phyloP scores from a whole-genome alignment of 2,329 filamentous ascomycete genomes.

The Coniella vitis region DNA sequence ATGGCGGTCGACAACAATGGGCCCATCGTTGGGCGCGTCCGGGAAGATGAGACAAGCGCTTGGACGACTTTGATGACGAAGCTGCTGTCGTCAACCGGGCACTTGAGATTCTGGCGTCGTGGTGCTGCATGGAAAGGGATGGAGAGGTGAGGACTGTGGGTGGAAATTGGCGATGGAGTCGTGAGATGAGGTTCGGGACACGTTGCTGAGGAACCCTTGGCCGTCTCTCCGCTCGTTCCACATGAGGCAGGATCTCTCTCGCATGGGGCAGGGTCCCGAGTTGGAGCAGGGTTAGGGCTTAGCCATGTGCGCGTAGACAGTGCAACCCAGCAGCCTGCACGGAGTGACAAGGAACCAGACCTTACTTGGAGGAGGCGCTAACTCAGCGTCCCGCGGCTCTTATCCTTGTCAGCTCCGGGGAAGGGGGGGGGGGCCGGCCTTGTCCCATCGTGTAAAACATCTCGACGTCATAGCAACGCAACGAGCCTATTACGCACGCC shows the following conservation, averaged over 20 bases:
- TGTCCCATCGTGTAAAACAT: not conserved
- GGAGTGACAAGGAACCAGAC: too few species aligned
- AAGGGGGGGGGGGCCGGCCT: too few species aligned
- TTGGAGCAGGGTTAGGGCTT: not conserved
- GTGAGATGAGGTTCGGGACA: not conserved
- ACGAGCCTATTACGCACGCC: too few species aligned
- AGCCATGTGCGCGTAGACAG: too few species aligned
- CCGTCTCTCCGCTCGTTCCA: not conserved
- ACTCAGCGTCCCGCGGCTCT: too few species aligned
- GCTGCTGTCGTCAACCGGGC: not conserved
- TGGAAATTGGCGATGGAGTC: not conserved
- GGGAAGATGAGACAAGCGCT: not conserved
- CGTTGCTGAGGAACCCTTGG: not conserved
- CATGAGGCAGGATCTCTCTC: not conserved
- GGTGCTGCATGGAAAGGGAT: not conserved
- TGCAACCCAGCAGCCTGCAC: too few species aligned
- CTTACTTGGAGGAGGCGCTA: too few species aligned
- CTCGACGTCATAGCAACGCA: not conserved
- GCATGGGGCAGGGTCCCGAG: not conserved
- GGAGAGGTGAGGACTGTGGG: not conserved
- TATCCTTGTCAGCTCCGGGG: too few species aligned
- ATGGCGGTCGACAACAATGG: slow-evolving; percentile 15
- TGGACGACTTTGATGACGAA: not conserved
- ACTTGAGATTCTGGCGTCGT: not conserved
- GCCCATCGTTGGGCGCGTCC: slow-evolving; percentile 6